Conservation (phyloP, 306 rosid species). For the Cicer yamashitae region DNA sequence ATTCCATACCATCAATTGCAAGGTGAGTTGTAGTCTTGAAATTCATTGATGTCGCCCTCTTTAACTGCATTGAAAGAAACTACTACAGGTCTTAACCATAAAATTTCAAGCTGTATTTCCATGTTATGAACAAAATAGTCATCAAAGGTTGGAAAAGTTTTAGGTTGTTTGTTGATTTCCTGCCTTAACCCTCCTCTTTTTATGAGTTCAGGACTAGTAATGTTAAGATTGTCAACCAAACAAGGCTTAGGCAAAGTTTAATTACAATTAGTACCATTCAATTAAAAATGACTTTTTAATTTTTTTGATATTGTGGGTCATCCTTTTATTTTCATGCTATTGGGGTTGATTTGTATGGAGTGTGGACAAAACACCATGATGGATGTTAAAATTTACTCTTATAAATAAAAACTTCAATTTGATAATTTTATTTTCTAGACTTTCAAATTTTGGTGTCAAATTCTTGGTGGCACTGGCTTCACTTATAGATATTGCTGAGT, state of each 20-base stretch:
- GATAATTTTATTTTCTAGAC: slow-evolving; percentile 30
- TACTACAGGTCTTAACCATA: slow-evolving; percentile 27
- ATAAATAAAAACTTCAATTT: slow-evolving; percentile 8
- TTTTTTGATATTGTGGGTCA: background rate
- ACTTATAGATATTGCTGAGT: slow-evolving; percentile 33
- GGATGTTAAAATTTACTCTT: slow-evolving; percentile 17
- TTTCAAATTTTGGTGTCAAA: slow-evolving; percentile 7
- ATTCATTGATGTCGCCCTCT: slow-evolving; percentile 15
- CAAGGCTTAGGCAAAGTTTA: background rate
- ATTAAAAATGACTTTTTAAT: background rate
- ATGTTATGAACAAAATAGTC: slow-evolving; percentile 8
- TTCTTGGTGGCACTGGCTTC: background rate
- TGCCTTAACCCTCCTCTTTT: background rate
- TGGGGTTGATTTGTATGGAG: background rate
- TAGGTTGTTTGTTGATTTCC: slow-evolving; percentile 15
- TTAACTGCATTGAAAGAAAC: slow-evolving; percentile 22
- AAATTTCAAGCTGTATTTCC: slow-evolving; percentile 1
- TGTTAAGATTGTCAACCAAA: slow-evolving; percentile 1
- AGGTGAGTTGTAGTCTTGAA: slow-evolving; percentile 61
- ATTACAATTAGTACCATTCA: slow-evolving; percentile 7
- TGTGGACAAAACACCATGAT: background rate
- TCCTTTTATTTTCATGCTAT: slow-evolving; percentile 35
- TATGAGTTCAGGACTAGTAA: background rate
- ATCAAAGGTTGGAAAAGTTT: background rate
- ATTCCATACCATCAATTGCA: slow-evolving; percentile 81